Evolutionary conservation across 805 yeast species (phyloP), one percentile per base, ranked within the genome.

Genomic region (Torulaspora gathmanii): DNA sequence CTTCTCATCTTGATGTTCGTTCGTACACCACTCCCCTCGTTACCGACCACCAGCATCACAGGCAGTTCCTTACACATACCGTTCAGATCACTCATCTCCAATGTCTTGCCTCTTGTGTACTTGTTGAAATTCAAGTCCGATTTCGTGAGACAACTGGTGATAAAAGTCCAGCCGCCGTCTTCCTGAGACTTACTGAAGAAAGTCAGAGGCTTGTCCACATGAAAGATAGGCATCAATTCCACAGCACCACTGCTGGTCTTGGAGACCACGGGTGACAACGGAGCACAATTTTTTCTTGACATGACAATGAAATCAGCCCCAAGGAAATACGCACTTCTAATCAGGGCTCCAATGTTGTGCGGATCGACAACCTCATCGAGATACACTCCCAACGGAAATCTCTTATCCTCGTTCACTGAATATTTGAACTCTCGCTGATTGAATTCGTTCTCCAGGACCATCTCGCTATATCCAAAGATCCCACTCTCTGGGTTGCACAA

Each of bases 161-260:
- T 69, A 31, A 87, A 74, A 3, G 69, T 68, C 97, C 96, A 90
- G 7, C 86, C 86, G 37, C 75, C 73, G 16, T 63, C 63, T 6
- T 58, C 61, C 37, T 68, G 71, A 12, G 83, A 71, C 33, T 70
- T 60, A 20, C 80, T 82, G 51, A 88, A 73, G 50, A 89, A 82
- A 11, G 70, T 61, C 42, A 84, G 62, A 2, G 93, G 83, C 47
- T 78, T 76, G n/a, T 70, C 62, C 1, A 76, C 71, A 31, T 75
- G 71, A 60, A 71, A 83, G 3, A 89, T 71, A 4, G 81, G 79
- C 60, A 86, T 63, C 49, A 78, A 73, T 57, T 89, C 97, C 45
- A 85, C 68, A 0, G 96, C 88, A 15, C 97, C 97, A 4, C 87
- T 83, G 8, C 93, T 78, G 0, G 93, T 79, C 61, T 89, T 90